A percentile compares a stretch with the other conserved stretches of the same genome.
Evolutionary conservation across 1,284 basidiomycete genomes (phyloP).

Genomic region (Trametes polyzona): DNA sequence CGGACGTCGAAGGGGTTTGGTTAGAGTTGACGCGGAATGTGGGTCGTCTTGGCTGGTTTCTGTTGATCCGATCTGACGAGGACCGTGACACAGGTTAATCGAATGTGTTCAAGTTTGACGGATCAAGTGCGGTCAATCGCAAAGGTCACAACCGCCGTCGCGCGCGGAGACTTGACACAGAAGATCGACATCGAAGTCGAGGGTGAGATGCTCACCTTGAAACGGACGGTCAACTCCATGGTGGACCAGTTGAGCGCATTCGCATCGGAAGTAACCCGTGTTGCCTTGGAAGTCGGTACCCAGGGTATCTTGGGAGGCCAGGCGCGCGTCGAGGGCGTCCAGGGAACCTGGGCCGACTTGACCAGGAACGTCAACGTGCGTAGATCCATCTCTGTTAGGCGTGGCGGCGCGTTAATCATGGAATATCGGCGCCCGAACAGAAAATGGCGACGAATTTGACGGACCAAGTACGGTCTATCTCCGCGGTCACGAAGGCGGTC

Average conservation of each 20-base stretch:
- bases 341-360: conserved; percentile 94
- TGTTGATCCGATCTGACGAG: background rate
- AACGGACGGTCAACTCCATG: conserved; percentile 88
- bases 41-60: conserved; percentile 36
- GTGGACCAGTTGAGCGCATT: conserved; percentile 90
- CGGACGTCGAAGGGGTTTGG: conserved; percentile 96
- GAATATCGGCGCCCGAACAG: conserved; percentile 33
- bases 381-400: conserved; percentile 5
- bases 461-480: conserved; percentile 96
- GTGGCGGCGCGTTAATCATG: background rate
- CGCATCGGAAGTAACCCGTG: conserved; percentile 93
- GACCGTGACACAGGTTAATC: conserved; percentile 67
- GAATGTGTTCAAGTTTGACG: conserved; percentile 92
- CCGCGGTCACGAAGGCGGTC: conserved; percentile 96
- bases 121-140: conserved; percentile 95
- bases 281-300: conserved; percentile 91
- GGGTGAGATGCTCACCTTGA: conserved; percentile 88
- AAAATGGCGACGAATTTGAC: conserved; percentile 95
- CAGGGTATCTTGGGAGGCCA: conserved; percentile 94
- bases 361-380: conserved; percentile 87
- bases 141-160: conserved; percentile 91
- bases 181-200: conserved; percentile 92
- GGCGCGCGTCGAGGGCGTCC: conserved; percentile 89
- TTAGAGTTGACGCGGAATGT: conserved; percentile 89
- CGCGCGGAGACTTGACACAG: conserved; percentile 86